phyloP scores from a whole-genome alignment of 2,329 filamentous ascomycete genomes.

The Davidsoniella australis region DNA sequence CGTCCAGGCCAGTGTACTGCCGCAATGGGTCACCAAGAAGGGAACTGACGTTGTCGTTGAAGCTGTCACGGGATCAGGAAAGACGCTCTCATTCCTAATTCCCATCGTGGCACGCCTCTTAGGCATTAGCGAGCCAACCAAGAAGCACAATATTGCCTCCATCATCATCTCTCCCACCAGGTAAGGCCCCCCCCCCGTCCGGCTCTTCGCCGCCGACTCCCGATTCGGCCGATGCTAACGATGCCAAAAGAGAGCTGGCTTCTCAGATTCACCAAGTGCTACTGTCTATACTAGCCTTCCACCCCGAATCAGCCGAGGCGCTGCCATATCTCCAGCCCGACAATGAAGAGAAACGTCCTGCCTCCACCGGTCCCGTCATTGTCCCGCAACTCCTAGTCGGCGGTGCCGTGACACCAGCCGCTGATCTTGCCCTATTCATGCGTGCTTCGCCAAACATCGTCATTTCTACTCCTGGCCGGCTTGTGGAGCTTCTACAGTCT shows the following conservation, averaged over 20 bases:
- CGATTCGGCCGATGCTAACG: background rate
- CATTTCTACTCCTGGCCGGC: constrained; percentile 75
- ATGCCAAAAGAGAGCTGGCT: constrained; percentile 58
- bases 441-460: constrained; percentile 74
- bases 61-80: constrained; percentile 81
- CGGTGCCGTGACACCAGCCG: constrained; percentile 58
- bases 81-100: constrained; percentile 73
- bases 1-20: constrained; percentile 83
- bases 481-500: constrained; percentile 74
- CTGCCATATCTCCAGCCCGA: constrained; percentile 33
- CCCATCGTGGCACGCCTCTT: constrained; percentile 71
- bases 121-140: constrained; percentile 62
- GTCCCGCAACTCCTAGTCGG: constrained; percentile 81
- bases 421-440: constrained; percentile 75
- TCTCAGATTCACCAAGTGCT: constrained; percentile 78
- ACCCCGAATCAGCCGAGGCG: constrained; percentile 56
- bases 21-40: constrained; percentile 75
- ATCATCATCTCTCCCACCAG: constrained; percentile 74
- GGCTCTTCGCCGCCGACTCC: background rate
- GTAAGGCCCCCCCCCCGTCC: background rate
- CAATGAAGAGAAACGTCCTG: constrained; percentile 39
- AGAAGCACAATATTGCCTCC: constrained; percentile 75
- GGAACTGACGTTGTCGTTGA: constrained; percentile 66
- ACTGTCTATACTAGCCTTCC: constrained; percentile 61
- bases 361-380: constrained; percentile 33